Base-by-base conservation (phyloP, 1,139 yeast genomes). In the Yamadazyma jaroonii region DNA sequence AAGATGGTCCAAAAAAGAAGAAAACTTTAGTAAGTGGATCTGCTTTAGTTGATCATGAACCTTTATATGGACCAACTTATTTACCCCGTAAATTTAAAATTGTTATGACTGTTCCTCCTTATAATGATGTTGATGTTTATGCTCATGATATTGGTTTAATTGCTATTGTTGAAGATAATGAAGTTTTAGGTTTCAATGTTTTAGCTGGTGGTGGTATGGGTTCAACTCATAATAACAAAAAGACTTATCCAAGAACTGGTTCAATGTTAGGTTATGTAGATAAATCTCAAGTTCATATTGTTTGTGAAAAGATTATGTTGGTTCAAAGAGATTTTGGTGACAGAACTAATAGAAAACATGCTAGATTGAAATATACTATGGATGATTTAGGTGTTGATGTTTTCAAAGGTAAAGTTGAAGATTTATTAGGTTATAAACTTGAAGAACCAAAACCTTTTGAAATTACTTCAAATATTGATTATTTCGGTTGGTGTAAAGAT, bases 201-300 rank as follows among this genome's bases (percentile, higher is more conserved):
- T 75, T 85, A 45, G 96, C 84, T 46, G 98, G 97, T 61, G 98
- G 97, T 69, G 98, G 97, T 74, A 90, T 92, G 97, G 98, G 97
- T 54, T 78, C 95, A 29, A 92, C 97, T 25, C 98, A 92, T 64
- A 90, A 90, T 72, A 92, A 92, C 70, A 84, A 84, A 58, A 92
- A 90, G 74, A 92, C 98, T 0, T 92, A 92, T 56, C 98, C 98
- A 52, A 79, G 97, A 68, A 79, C 95, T 11, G 97, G 96, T 44
- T 82, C 95, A 15, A 67, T 81, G 64, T 76, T 90, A 50, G 98
- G 97, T 25, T 92, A 67, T 56, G 79, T 83, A 36, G 50, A 79
- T 7, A 73, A 72, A 44, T 90, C 83, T 37, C 77, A 88, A 59
- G 74, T 87, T 38, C 81, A 80, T 43, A 67, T 77, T 44, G 96